These are phyloP conservation scores for Pistacia integerrima DNA, from an alignment of 345 rosid species.

Conservation along the genomic window DNA sequence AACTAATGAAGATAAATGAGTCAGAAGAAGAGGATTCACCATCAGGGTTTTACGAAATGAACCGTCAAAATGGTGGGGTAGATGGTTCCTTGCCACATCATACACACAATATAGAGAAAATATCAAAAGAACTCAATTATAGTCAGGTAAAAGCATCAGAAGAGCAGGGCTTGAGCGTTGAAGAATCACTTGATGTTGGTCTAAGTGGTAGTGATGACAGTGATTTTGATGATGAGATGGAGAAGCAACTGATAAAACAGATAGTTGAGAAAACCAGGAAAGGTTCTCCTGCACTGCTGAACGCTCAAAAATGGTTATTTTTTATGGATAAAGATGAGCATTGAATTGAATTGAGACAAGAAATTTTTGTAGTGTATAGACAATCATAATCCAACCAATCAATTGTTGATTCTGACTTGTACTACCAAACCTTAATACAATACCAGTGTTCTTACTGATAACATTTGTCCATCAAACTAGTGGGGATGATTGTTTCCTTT, in stretches of 20 bases:
- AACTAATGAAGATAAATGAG: constrained; percentile 57
- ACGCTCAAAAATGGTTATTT: constrained; percentile 66
- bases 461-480: too few relatives aligned
- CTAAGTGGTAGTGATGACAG: constrained; percentile 52
- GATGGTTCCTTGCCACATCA: constrained; percentile 19
- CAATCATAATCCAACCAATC: background rate
- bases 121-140: constrained; percentile 12
- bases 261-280: constrained; percentile 82
- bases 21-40: constrained; percentile 63
- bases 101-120: background rate
- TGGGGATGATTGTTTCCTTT: too few relatives aligned
- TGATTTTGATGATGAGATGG: constrained; percentile 57
- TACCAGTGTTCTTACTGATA: too few relatives aligned
- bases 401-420: background rate
- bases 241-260: constrained; percentile 73
- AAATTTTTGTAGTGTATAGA: constrained; percentile 25
- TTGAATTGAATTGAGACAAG: constrained; percentile 1
- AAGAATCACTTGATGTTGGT: constrained; percentile 40
- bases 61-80: constrained; percentile 18
- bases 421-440: too few relatives aligned
- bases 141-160: constrained; percentile 14
- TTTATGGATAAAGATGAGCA: constrained; percentile 43
- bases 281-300: constrained; percentile 70
- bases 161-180: constrained; percentile 15
- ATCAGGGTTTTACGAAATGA: constrained; percentile 28